Evolutionary conservation across 1,284 basidiomycete genomes (phyloP).

Genomic region (Peniophora sp.): DNA sequence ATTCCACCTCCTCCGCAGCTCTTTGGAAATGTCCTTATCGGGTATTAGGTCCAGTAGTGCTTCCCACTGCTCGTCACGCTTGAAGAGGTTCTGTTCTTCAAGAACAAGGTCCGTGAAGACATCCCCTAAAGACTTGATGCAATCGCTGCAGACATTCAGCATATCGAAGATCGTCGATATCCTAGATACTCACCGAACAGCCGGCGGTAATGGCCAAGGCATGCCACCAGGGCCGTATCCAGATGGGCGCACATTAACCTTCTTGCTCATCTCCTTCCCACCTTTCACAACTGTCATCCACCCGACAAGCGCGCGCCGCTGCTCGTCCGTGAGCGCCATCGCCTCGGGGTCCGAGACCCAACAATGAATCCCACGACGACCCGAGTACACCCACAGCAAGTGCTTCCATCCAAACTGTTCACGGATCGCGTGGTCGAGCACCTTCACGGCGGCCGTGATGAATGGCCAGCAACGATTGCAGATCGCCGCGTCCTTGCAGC

Average conservation of each 20-base stretch:
- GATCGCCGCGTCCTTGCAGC: slow-evolving; percentile 89
- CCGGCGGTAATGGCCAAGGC: slow-evolving; percentile 50
- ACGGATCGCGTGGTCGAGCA: slow-evolving; percentile 76
- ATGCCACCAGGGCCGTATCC: slow-evolving; percentile 25
- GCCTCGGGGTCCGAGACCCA: slow-evolving; percentile 95
- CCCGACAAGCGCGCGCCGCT: slow-evolving; percentile 79
- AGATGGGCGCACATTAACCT: slow-evolving; percentile 61
- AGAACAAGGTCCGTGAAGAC: slow-evolving; percentile 71
- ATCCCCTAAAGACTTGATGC: slow-evolving; percentile 44
- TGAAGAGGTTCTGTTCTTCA: slow-evolving; percentile 84
- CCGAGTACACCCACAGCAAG: slow-evolving; percentile 97
- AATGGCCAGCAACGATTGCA: slow-evolving; percentile 94
- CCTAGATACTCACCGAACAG: slow-evolving; percentile 49
- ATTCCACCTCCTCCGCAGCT: slow-evolving; percentile 61
- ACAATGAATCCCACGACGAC: slow-evolving; percentile 94
- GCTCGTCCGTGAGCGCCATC: slow-evolving; percentile 85
- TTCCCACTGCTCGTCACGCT: slow-evolving; percentile 64
- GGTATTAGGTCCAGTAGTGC: slow-evolving; percentile 73
- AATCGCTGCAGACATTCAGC: slow-evolving; percentile 27
- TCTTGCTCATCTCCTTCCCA: slow-evolving; percentile 78
- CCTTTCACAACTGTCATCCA: slow-evolving; percentile 87
- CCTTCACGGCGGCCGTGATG: slow-evolving; percentile 88
- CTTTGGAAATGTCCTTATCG: slow-evolving; percentile 38
- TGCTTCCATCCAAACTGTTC: slow-evolving; percentile 80
- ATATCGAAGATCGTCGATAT: slow-evolving; percentile 3